Percentiles rank a stretch among this genome's conserved stretches.
Conservation (phyloP, 345 rosid species). For the Arabis alpina region DNA sequence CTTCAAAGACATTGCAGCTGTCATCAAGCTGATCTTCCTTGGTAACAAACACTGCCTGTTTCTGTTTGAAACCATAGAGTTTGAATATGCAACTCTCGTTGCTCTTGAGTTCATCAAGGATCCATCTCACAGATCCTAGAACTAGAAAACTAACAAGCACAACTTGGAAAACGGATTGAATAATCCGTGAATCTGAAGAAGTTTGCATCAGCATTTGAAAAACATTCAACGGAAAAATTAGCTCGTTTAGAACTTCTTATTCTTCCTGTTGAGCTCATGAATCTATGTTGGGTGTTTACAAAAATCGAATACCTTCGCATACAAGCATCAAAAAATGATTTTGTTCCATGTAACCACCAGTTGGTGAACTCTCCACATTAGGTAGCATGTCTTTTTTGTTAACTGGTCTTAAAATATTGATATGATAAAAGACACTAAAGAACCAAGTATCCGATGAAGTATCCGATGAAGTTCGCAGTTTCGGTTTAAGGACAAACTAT, state of each 20-base stretch:
- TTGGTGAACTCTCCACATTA: constrained; percentile 39
- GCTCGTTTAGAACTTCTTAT: constrained; percentile 17
- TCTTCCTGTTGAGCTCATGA: constrained; percentile 20
- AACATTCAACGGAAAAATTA: neutral
- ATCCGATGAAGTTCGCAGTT: neutral
- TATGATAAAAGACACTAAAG: neutral
- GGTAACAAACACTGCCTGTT: constrained; percentile 52
- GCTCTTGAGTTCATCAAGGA: constrained; percentile 63
- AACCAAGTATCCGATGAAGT: neutral
- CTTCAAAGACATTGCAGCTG: constrained; percentile 77
- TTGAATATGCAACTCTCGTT: constrained; percentile 44
- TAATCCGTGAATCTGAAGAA: constrained; percentile 48
- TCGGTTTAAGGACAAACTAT: neutral
- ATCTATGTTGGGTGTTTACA: constrained; percentile 15
- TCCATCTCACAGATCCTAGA: constrained; percentile 55
- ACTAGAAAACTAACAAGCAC: constrained; percentile 59
- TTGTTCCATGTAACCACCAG: constrained; percentile 51
- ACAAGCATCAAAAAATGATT: constrained; percentile 44
- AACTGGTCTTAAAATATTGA: neutral
- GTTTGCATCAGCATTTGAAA: constrained; percentile 47
- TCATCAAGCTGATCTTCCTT: constrained; percentile 58
- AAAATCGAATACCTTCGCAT: constrained; percentile 41
- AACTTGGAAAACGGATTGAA: constrained; percentile 62
- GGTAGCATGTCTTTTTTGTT: constrained; percentile 31
- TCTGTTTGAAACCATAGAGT: constrained; percentile 39